Conservation (phyloP, 2,329 filamentous ascomycete species). For the Neofusicoccum laricinum region DNA sequence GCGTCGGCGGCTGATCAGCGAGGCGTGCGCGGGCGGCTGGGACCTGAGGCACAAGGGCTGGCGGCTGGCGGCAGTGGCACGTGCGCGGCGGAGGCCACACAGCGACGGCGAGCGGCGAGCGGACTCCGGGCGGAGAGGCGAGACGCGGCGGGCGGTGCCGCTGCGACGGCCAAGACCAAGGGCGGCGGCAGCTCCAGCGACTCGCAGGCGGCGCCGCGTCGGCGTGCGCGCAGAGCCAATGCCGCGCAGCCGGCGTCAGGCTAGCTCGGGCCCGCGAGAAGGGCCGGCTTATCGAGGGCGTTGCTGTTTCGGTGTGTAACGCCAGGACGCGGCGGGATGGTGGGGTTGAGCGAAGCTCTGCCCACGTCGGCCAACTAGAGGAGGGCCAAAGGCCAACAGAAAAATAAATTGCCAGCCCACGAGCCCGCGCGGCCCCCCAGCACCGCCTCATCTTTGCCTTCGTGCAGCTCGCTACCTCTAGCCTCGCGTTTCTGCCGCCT, state of each 20-base stretch:
- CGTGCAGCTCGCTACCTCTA: not conserved
- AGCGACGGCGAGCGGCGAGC: too few species aligned
- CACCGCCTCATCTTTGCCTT: not conserved
- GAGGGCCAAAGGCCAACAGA: not conserved
- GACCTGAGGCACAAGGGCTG: not conserved
- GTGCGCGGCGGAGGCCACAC: not conserved
- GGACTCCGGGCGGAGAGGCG: not conserved
- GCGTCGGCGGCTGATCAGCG: slow-evolving; percentile 13
- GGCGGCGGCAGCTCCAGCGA: not conserved
- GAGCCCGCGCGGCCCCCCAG: not conserved
- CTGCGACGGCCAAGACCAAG: not conserved
- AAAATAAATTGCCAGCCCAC: slow-evolving; percentile 7
- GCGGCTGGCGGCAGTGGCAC: not conserved
- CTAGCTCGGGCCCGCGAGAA: not conserved
- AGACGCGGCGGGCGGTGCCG: not conserved
- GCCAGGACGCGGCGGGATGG: slow-evolving; percentile 7
- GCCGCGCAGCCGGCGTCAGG: not conserved
- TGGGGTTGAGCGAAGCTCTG: not conserved
- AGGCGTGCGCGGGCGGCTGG: slow-evolving; percentile 16
- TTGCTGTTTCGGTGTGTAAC: slow-evolving; percentile 14
- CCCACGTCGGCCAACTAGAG: not conserved
- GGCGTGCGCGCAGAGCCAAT: not conserved
- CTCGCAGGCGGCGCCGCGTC: not conserved
- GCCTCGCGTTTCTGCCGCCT: not conserved
- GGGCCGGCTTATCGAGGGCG: slow-evolving; percentile 5